Evolutionary conservation across 2,329 filamentous ascomycete genomes (phyloP).

Genomic region (Arthroderma uncinatum): DNA sequence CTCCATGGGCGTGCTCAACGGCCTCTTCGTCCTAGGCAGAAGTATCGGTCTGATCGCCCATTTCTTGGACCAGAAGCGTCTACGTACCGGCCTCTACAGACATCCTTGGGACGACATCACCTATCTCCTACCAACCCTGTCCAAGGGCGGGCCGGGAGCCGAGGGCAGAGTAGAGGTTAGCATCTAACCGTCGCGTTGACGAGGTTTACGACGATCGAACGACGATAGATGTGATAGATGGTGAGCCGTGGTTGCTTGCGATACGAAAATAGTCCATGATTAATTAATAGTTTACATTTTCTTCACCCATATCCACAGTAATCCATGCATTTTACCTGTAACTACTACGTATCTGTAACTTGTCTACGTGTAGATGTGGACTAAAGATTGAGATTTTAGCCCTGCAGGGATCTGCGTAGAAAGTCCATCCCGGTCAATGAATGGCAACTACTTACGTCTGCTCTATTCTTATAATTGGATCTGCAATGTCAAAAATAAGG

Average conservation of each 20-base stretch:
- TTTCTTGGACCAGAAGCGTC: conserved; percentile 98
- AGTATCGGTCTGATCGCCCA: conserved; percentile 98
- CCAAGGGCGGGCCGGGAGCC: conserved; percentile 54
- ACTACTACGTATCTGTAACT: too few relatives aligned
- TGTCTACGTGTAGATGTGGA: too few relatives aligned
- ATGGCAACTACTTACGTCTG: too few relatives aligned
- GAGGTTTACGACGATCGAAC: neutral
- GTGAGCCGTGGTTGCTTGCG: neutral
- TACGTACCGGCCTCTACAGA: conserved; percentile 95
- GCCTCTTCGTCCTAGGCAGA: conserved; percentile 94
- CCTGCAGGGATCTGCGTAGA: too few relatives aligned
- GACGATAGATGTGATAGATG: neutral
- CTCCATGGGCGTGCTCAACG: conserved; percentile 97
- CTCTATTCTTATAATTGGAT: too few relatives aligned
- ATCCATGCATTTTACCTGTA: too few relatives aligned
- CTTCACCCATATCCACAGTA: too few relatives aligned
- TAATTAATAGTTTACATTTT: too few relatives aligned
- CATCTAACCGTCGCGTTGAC: neutral
- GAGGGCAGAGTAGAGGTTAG: conserved; percentile 83
- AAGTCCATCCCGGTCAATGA: too few relatives aligned
- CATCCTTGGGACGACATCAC: conserved; percentile 99
- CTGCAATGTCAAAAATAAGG: too few relatives aligned
- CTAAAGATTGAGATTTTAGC: too few relatives aligned
- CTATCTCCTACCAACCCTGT: conserved; percentile 75
- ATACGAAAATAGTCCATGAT: too few relatives aligned